Conservation (phyloP, 768 basidiomycete species). For the Coprinopsis sp. region DNA sequence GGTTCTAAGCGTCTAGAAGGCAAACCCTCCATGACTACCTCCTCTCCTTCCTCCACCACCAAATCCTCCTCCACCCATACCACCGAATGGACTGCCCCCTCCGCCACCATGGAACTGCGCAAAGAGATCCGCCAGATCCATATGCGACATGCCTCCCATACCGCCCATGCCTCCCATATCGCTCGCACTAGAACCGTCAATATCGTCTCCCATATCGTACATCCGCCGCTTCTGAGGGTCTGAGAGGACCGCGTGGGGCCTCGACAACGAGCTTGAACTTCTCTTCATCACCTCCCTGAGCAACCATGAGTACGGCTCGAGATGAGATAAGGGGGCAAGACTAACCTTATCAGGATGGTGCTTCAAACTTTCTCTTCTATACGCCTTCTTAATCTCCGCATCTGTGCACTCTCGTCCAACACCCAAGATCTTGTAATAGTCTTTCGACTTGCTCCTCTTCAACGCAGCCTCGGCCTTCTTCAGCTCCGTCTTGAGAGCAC, state of each 20-base stretch:
- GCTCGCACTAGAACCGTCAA: conserved; percentile 55
- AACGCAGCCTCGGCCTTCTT: conserved; percentile 78
- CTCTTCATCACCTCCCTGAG: conserved; percentile 88
- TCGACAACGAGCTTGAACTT: conserved; percentile 90
- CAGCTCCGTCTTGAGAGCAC: conserved; percentile 59
- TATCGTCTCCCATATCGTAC: conserved; percentile 81
- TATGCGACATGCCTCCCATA: conserved; percentile 37
- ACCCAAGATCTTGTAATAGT: conserved; percentile 80
- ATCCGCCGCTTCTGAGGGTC: conserved; percentile 68
- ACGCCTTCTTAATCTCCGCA: conserved; percentile 84
- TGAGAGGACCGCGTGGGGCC: conserved; percentile 76
- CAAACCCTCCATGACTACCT: conserved; percentile 4
- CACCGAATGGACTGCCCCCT: conserved; percentile 34
- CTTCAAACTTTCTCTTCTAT: conserved; percentile 79
- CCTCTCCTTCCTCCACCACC: conserved; percentile 9
- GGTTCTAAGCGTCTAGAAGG: not conserved
- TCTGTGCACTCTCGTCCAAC: conserved; percentile 59
- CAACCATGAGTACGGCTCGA: not conserved
- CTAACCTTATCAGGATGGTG: conserved; percentile 82
- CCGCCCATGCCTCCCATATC: conserved; percentile 42
- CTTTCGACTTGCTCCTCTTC: conserved; percentile 87
- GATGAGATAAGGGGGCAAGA: conserved; percentile 9
- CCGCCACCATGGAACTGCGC: conserved; percentile 61
- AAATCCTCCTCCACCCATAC: conserved; percentile 24
- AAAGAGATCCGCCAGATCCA: conserved; percentile 61